A percentile compares a stretch with the other conserved stretches of the same genome.
Evolutionary conservation across 495 filamentous ascomycete species (phyloP).

Genomic region (Friedmanniomyces endolithicus): DNA sequence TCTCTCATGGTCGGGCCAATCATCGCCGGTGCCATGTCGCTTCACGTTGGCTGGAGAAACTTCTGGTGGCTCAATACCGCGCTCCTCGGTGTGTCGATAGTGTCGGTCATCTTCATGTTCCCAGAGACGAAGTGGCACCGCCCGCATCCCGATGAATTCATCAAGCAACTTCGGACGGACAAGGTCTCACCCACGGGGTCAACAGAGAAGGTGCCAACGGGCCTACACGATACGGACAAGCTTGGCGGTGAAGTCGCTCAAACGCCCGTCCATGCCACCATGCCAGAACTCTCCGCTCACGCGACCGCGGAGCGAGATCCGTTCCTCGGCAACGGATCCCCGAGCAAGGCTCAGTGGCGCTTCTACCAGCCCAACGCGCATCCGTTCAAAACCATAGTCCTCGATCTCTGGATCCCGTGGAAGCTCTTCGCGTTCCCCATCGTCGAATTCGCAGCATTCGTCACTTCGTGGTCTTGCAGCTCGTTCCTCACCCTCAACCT

Average conservation of each 20-base stretch:
- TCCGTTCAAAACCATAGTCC: conserved; percentile 33
- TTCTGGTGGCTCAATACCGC: conserved; percentile 49
- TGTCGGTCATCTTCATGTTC: conserved; percentile 44
- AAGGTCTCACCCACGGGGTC: conserved; percentile 1
- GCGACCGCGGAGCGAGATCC: conserved; percentile 26
- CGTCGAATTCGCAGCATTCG: conserved; percentile 47
- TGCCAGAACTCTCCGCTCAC: conserved; percentile 19
- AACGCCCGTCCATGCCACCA: conserved; percentile 5
- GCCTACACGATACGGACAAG: background rate
- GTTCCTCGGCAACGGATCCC: conserved; percentile 38
- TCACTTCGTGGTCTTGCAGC: conserved; percentile 48
- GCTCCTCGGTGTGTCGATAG: conserved; percentile 34
- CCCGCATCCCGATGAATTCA: conserved; percentile 22
- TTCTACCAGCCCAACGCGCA: conserved; percentile 36
- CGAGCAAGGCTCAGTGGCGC: conserved; percentile 43
- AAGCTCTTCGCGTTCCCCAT: conserved; percentile 51
- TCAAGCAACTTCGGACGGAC: conserved; percentile 6
- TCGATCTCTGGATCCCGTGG: conserved; percentile 41
- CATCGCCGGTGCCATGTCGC: conserved; percentile 45
- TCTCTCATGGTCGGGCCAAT: conserved; percentile 39
- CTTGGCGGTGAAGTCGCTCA: conserved; percentile 13
- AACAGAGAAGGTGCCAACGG: conserved; percentile 1
- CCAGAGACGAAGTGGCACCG: conserved; percentile 52
- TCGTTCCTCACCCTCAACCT: conserved; percentile 51
- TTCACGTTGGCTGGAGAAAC: conserved; percentile 43